Evolutionary conservation across 495 filamentous ascomycete genomes (phyloP).

Genomic region (Trichoderma parareesei): DNA sequence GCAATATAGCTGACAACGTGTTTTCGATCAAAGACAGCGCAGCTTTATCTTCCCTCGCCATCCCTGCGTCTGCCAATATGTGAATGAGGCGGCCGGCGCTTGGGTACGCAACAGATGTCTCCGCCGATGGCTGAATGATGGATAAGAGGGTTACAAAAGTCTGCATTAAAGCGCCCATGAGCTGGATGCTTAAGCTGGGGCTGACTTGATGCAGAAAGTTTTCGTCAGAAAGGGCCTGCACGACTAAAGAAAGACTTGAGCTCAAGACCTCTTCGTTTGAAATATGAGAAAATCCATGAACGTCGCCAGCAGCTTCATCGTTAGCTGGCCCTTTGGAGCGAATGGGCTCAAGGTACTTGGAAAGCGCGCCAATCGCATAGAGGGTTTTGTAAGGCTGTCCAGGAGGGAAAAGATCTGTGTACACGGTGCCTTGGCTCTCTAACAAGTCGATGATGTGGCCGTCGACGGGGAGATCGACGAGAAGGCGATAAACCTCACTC

Average conservation of each 20-base stretch:
- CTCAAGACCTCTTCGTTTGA: constrained; percentile 22
- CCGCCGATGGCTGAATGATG: background rate
- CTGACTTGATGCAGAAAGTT: background rate
- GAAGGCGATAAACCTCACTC: constrained; percentile 68
- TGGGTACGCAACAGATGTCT: background rate
- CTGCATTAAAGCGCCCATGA: constrained; percentile 34
- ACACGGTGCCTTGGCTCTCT: constrained; percentile 42
- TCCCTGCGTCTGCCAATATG: background rate
- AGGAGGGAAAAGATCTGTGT: constrained; percentile 56
- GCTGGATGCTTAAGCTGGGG: constrained; percentile 15
- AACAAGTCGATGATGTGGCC: constrained; percentile 51
- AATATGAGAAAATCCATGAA: background rate
- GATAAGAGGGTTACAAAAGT: constrained; percentile 8
- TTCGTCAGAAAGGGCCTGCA: background rate
- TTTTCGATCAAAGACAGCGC: background rate
- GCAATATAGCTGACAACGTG: background rate
- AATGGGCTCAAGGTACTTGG: constrained; percentile 31
- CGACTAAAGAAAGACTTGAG: background rate
- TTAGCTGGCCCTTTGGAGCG: constrained; percentile 13
- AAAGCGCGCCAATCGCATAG: constrained; percentile 63
- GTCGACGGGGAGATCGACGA: constrained; percentile 65
- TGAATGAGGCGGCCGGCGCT: background rate
- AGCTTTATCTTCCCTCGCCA: background rate
- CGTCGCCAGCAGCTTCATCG: background rate
- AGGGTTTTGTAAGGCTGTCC: constrained; percentile 64